Evolutionary conservation across 257 asterid genomes (phyloP), one percentile per base, ranked within the genome.

Genomic region (Solanum pimpinellifolium): DNA sequence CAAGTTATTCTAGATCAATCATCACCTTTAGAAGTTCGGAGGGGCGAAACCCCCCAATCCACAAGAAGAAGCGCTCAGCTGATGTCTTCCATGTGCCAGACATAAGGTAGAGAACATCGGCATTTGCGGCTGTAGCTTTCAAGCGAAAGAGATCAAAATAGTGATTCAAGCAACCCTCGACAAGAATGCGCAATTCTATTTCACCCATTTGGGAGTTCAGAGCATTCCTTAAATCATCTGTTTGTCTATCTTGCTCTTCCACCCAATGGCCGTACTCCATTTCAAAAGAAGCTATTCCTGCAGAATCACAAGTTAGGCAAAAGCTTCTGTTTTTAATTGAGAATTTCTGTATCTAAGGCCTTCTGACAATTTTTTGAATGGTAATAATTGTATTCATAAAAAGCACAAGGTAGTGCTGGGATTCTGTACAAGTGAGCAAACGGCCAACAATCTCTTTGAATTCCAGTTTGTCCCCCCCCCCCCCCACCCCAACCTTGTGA

Each of bases 1-100:
- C 25, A 81, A 29, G 46, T 49, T 49, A 81, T 29, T 27, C 44
- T 47, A 80, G 85, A 78, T 46, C 16, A 27, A 25, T 59, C 20
- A 49, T 91, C 84, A 95, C 99, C 98, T 93, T 93, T 77, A 97
- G 91, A 88, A 95, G 94, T 70, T 94, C 97, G 2, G 99, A 94
- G 42, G 98, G 99, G 13, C 98, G 94, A 84, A 95, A 95, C 12
- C 98, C 99, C 23, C 97, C 99, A 4, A 97, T 97, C 99, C 99
- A 95, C 84, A 94, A 90, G 94, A 94, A 97, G 69, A 97, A 94
- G 10, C 98, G 97, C 74, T 95, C 99, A 21, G 95, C 98, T 11
- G 98, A 86, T 14, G 99, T 94, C 60, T 90, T 95, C 99, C 98
- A 95, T 92, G 91, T 90, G 59, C 99, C 99, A 6, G 95, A 92